phyloP scores from a whole-genome alignment of 495 filamentous ascomycete species.

The Antarctomyces pellizariae region DNA sequence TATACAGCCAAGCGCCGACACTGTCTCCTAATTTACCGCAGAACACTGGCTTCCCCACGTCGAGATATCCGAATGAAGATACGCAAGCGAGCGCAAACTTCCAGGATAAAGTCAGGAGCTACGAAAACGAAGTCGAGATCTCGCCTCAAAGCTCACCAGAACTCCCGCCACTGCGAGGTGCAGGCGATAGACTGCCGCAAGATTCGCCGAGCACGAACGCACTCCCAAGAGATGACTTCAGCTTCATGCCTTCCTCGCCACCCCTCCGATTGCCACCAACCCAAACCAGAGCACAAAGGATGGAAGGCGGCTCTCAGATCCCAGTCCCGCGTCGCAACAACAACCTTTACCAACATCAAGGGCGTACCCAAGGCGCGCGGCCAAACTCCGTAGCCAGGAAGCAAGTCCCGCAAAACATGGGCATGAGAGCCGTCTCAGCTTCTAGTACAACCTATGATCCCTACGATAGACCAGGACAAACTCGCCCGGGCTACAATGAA shows the following conservation, averaged over 20 bases:
- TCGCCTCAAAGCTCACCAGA: constrained; percentile 12
- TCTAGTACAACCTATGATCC: too few relatives aligned
- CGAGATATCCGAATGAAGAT: too few relatives aligned
- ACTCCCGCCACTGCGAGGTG: too few relatives aligned
- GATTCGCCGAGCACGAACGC: neutral
- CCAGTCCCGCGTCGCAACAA: constrained; percentile 25
- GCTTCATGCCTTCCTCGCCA: constrained; percentile 1
- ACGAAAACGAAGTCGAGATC: constrained; percentile 12
- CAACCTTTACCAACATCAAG: constrained; percentile 13
- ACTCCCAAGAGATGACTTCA: neutral
- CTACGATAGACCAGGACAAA: too few relatives aligned
- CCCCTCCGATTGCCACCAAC: constrained; percentile 1
- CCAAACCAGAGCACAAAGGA: constrained; percentile 3
- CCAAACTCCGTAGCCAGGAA: too few relatives aligned
- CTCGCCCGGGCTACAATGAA: too few relatives aligned
- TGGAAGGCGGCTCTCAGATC: constrained; percentile 17
- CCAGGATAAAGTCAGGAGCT: too few relatives aligned
- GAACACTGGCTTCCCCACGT: too few relatives aligned
- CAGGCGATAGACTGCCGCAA: neutral
- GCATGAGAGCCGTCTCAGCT: constrained; percentile 7
- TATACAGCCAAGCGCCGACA: too few relatives aligned
- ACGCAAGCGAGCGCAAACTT: too few relatives aligned
- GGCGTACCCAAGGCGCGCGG: constrained; percentile 3
- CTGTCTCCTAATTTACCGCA: too few relatives aligned
- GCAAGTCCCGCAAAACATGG: constrained; percentile 9